Evolutionary conservation across 2,329 filamentous ascomycete genomes (phyloP), one percentile per base, ranked within the genome.

Genomic region (Blastomyces gilchristii): DNA sequence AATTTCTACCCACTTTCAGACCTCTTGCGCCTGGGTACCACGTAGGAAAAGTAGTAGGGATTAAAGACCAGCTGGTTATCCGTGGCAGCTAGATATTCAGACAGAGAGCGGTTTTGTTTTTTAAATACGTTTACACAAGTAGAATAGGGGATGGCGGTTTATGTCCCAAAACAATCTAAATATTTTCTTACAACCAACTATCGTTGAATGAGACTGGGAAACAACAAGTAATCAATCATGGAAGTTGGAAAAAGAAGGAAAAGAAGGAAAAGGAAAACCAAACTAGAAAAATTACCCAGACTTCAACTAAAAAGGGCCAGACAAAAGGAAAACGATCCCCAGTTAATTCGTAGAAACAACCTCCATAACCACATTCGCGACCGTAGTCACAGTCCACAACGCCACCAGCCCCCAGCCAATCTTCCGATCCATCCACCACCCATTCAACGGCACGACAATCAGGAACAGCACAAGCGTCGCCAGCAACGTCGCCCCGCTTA

Each of bases 401-500:
- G 78, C 82, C 69, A 99, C 88, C 69, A 97, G 74, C 0, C 85
- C 85, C 81, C 85, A 89, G 16, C 94, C 94, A 68, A 99, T 90
- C 74, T 82, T 87, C 61, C 87, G 83, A 72, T 86, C 91, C 84
- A 97, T 87, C 50, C 88, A 79, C 92, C 92, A 97, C 67, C 86
- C 85, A 75, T 94, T 96, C 78, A 88, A 72, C 5, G 94, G 94
- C 61, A 99, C 90, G 0, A 86, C 81, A 37, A 96, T 81, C 65
- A 99, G 79, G 67, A 99, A 76, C 2, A 87, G 85, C 3, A 92
- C 76, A 22, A 99, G 79, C 0, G 91, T 97, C 37, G 91, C 72
- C 28, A 99, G 78, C 67, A 99, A 79, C 1, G 90, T 93, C n/a
- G 89, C 82, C 0, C 90, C 89, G 61, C 88, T 93, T 49, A 99